Evolutionary conservation across 2,329 filamentous ascomycete genomes (phyloP).

Genomic region (Cercospora nicotianae): DNA sequence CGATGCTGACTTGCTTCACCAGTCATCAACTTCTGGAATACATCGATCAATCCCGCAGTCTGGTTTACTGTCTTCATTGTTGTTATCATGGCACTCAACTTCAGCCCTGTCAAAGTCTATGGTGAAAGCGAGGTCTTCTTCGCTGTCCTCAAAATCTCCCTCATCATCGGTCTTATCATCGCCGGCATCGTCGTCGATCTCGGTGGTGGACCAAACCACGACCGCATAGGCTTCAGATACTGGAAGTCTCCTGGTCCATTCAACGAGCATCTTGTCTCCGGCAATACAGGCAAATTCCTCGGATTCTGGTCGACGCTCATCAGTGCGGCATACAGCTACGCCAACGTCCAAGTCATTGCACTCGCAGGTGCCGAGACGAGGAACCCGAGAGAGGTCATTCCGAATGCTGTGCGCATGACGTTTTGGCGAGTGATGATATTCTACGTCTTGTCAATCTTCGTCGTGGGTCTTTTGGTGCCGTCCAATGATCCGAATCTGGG

Average conservation of each 20-base stretch:
- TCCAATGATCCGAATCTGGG: conserved; percentile 35
- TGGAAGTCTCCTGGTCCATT: conserved; percentile 25
- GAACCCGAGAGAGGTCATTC: conserved; percentile 50
- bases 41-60: conserved; percentile 36
- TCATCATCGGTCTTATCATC: conserved; percentile 23
- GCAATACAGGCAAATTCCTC: conserved; percentile 27
- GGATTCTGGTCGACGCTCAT: conserved; percentile 24
- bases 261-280: conserved; percentile 16
- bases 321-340: conserved; percentile 21
- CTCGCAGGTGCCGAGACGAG: conserved; percentile 29
- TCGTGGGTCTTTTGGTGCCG: conserved; percentile 38
- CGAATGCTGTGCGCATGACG: conserved; percentile 37
- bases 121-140: conserved; percentile 26
- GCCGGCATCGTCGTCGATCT: conserved; percentile 25
- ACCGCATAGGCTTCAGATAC: conserved; percentile 22
- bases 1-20: background rate
- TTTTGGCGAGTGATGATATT: conserved; percentile 39
- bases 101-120: conserved; percentile 29
- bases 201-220: conserved; percentile 14
- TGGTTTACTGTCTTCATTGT: conserved; percentile 40
- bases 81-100: conserved; percentile 38
- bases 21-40: conserved; percentile 35
- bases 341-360: conserved; percentile 23
- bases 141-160: conserved; percentile 21
- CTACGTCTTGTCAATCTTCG: conserved; percentile 36